Evolutionary conservation across 768 basidiomycete genomes (phyloP).

Genomic region (Leccinum longicurvipes): DNA sequence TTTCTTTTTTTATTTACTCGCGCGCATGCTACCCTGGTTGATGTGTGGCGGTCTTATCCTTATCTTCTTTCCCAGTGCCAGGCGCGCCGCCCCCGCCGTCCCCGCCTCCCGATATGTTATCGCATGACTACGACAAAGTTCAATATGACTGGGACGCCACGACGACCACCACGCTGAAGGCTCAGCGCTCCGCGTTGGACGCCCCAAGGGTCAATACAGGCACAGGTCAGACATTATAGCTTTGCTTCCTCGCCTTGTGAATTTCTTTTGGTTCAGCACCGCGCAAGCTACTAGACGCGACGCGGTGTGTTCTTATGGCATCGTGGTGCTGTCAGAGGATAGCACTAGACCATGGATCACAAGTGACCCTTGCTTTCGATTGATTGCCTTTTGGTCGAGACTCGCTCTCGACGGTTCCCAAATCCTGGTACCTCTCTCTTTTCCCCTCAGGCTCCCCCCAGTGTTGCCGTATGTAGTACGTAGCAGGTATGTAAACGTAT

Average conservation of each 20-base stretch:
- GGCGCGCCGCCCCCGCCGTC: neutral
- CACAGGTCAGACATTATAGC: slow-evolving; percentile 3
- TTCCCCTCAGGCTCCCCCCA: neutral
- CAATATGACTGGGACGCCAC: slow-evolving; percentile 17
- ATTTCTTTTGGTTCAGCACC: neutral
- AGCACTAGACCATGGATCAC: neutral
- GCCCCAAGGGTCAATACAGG: neutral
- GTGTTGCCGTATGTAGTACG: neutral
- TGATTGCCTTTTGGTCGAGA: neutral
- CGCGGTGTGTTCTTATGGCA: neutral
- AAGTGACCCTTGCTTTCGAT: neutral
- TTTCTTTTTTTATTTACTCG: slow-evolving; percentile 9
- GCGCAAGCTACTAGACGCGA: slow-evolving; percentile 7
- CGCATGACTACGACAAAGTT: no score
- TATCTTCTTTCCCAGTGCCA: slow-evolving; percentile 13
- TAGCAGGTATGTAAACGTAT: neutral
- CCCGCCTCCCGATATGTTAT: neutral
- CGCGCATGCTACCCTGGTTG: slow-evolving; percentile 13
- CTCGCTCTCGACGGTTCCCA: neutral
- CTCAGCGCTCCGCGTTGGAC: neutral
- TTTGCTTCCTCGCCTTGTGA: neutral
- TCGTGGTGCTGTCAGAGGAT: neutral
- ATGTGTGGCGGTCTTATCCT: neutral
- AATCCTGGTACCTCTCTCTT: neutral
- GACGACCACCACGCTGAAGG: neutral